Conservation (phyloP, 2,329 filamentous ascomycete genomes). For the Verticillium klebahnii region DNA sequence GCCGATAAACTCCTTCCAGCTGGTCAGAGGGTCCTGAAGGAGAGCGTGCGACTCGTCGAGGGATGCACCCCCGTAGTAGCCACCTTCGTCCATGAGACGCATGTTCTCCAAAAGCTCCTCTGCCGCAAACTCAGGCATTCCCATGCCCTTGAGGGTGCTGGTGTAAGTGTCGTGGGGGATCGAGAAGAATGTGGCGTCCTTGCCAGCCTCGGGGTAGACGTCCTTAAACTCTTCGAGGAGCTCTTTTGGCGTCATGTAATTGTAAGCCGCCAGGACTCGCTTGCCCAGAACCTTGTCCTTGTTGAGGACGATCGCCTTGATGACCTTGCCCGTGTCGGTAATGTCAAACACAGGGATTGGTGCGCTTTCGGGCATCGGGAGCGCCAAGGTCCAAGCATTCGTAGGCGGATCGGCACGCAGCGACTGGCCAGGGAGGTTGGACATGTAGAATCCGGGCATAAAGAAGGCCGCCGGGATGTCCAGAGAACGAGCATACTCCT, state of each 20-base stretch:
- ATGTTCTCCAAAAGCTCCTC: conserved; percentile 36
- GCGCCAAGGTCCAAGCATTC: conserved; percentile 17
- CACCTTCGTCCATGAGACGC: conserved; percentile 30
- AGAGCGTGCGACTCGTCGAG: conserved; percentile 23
- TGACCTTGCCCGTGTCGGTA: conserved; percentile 34
- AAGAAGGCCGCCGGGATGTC: conserved; percentile 48
- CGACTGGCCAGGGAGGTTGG: conserved; percentile 31
- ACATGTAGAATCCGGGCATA: conserved; percentile 49
- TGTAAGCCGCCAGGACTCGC: conserved; percentile 26
- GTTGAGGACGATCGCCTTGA: conserved; percentile 18
- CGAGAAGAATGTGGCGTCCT: conserved; percentile 20
- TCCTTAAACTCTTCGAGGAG: conserved; percentile 19
- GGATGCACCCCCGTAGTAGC: conserved; percentile 30
- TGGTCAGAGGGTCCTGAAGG: conserved; percentile 26
- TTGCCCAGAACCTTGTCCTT: conserved; percentile 17
- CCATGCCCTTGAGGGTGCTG: conserved; percentile 20
- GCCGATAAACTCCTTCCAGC: conserved; percentile 29
- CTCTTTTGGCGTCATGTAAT: conserved; percentile 26
- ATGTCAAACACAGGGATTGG: conserved; percentile 33
- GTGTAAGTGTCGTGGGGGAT: conserved; percentile 28
- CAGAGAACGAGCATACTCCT: conserved; percentile 47
- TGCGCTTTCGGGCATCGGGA: conserved; percentile 25
- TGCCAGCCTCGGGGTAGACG: conserved; percentile 26
- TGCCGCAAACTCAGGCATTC: conserved; percentile 13
- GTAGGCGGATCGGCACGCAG: conserved; percentile 20